Evolutionary conservation across 2,329 filamentous ascomycete species (phyloP), one percentile per base, ranked within the genome.

Genomic region (Monosporascus ibericus): DNA sequence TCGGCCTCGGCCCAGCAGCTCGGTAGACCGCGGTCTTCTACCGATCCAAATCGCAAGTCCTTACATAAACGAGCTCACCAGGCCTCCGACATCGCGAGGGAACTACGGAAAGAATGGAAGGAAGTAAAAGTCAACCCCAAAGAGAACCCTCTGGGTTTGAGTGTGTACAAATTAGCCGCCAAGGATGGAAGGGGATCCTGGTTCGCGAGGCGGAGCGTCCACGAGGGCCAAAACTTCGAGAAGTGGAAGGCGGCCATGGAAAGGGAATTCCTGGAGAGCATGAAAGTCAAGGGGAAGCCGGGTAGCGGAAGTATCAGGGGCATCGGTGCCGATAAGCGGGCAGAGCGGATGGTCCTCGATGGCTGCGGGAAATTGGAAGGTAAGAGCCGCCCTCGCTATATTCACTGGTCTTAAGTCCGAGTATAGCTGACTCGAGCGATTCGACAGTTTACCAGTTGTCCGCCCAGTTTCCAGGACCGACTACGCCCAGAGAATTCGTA

Each of bases 401-500:
- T 22, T n/a, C 18, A 20, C 27, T 40, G 55, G 25, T 15, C 38
- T n/a, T 44, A 48, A 44, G 24, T 11, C 6, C 18, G 18, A 8
- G 38, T 18, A 44, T 47, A 48, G 37, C 52, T 58, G 37, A 60
- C 46, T 57, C 52, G 34, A 14, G 48, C 50, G 54, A 56, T n/a
- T 55, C 46, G 53, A 49, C 67, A 84, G 89, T 96, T 5, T 95
- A 89, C 63, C 85, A 92, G 64, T 78, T 96, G 1, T 92, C 89
- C 22, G 91, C 91, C 3, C 87, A 94, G 65, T 96, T 96, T 61
- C 91, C 92, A 0, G 90, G 90, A 0, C 92, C 92, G 3, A 94
- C 90, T 0, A 84, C 91, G 2, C 87, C 92, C 1, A 78, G 92
- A 68, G 92, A 96, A 65, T 96, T 96, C 68, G 82, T 96, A 49